Evolutionary conservation across 495 filamentous ascomycete genomes (phyloP).

Genomic region (Podospora pseudopauciseta): DNA sequence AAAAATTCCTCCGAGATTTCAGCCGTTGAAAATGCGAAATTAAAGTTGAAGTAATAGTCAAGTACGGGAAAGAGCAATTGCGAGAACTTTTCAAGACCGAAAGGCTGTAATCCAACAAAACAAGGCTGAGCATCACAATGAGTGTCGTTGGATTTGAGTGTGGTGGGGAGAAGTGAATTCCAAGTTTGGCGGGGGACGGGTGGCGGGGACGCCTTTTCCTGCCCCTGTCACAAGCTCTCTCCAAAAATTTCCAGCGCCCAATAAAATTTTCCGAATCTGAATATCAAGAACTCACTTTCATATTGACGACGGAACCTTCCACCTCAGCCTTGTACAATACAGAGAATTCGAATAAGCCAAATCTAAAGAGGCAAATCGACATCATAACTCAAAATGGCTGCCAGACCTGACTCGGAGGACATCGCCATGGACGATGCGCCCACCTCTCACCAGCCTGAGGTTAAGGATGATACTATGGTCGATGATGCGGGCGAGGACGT

Average conservation of each 20-base stretch:
- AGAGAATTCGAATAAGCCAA: not conserved
- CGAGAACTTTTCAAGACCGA: not conserved
- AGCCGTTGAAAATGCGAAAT: not conserved
- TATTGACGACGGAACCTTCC: conserved; percentile 10
- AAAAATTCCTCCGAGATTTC: not conserved
- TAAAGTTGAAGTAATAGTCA: not conserved
- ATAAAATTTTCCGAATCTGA: conserved; percentile 23
- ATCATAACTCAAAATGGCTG: conserved; percentile 24
- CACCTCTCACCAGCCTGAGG: conserved; percentile 38
- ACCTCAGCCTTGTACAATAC: not conserved
- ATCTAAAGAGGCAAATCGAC: conserved; percentile 28
- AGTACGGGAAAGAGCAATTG: not conserved
- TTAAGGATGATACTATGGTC: conserved; percentile 41
- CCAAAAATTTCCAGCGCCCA: conserved; percentile 12
- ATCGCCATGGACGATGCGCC: conserved; percentile 55
- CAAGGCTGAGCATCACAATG: not conserved
- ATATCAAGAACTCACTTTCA: conserved; percentile 8
- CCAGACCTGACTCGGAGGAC: conserved; percentile 27
- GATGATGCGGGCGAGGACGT: conserved; percentile 16
- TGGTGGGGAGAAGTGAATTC: conserved; percentile 2
- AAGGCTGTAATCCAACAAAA: not conserved
- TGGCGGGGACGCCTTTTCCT: not conserved
- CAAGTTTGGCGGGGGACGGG: conserved; percentile 7
- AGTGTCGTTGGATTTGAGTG: not conserved
- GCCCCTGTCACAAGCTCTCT: not conserved